phyloP scores from a whole-genome alignment of 1,139 yeast species.

The Nakaseomyces kungkrabaensis region DNA sequence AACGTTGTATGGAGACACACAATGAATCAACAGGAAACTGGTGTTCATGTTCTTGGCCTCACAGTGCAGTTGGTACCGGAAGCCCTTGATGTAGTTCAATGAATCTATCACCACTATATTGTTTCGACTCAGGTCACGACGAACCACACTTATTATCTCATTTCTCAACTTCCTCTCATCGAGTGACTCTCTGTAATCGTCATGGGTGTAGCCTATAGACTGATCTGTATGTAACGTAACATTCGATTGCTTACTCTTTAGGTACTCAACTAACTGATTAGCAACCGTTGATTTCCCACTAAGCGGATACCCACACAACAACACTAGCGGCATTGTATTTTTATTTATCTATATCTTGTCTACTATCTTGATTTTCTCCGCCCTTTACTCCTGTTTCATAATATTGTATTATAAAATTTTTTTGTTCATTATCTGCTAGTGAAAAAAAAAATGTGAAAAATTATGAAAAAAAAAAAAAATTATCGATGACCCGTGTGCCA shows the following conservation, averaged over 20 bases:
- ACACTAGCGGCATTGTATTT: slow-evolving; percentile 73
- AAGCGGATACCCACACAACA: slow-evolving; percentile 76
- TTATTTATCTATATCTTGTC: too few species aligned
- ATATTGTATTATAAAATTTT: too few species aligned
- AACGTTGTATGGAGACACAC: slow-evolving; percentile 53
- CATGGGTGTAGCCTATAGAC: slow-evolving; percentile 41
- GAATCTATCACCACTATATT: slow-evolving; percentile 78
- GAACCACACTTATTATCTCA: slow-evolving; percentile 78
- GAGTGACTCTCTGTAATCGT: slow-evolving; percentile 54
- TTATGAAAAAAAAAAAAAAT: too few species aligned
- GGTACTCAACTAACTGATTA: slow-evolving; percentile 36
- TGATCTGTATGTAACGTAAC: slow-evolving; percentile 73
- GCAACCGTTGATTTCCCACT: slow-evolving; percentile 82
- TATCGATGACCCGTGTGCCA: too few species aligned
- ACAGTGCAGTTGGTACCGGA: slow-evolving; percentile 85
- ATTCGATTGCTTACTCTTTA: slow-evolving; percentile 35
- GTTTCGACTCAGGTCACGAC: slow-evolving; percentile 59
- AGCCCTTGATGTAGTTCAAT: slow-evolving; percentile 86
- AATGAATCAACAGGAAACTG: slow-evolving; percentile 74
- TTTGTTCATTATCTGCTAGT: too few species aligned
- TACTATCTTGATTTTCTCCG: too few species aligned
- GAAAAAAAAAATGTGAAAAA: too few species aligned
- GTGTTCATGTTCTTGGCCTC: slow-evolving; percentile 72
- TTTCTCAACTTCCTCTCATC: slow-evolving; percentile 79
- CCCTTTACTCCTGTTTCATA: too few species aligned